Evolutionary conservation across 768 basidiomycete species (phyloP).

Genomic region (Phylloporus rhodoxanthus): DNA sequence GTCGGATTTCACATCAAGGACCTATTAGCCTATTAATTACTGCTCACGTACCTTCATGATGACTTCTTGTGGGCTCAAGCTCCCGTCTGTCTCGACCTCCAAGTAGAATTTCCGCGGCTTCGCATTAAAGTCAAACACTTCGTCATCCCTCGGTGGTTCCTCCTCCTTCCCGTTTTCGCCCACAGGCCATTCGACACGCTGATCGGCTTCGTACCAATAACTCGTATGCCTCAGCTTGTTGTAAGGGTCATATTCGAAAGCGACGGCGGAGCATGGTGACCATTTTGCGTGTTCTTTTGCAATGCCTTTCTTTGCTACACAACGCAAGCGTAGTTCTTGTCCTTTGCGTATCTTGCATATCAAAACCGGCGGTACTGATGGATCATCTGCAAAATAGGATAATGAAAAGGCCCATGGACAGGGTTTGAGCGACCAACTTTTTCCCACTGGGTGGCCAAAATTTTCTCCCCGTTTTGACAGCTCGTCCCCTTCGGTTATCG

Average conservation of each 20-base stretch:
- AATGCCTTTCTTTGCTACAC: slow-evolving; percentile 93
- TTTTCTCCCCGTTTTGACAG: slow-evolving; percentile 63
- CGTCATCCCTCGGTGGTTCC: slow-evolving; percentile 71
- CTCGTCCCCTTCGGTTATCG: slow-evolving; percentile 53
- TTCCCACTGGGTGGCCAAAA: slow-evolving; percentile 83
- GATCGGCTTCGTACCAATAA: slow-evolving; percentile 87
- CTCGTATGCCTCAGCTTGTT: slow-evolving; percentile 95
- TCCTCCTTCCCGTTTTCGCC: slow-evolving; percentile 83
- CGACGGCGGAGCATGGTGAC: slow-evolving; percentile 92
- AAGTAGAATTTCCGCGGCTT: slow-evolving; percentile 90
- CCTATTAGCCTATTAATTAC: neutral
- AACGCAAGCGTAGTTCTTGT: slow-evolving; percentile 80
- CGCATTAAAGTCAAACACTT: slow-evolving; percentile 82
- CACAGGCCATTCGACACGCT: slow-evolving; percentile 85
- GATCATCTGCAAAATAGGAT: slow-evolving; percentile 45
- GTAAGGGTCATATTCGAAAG: slow-evolving; percentile 97
- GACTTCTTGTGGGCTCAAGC: slow-evolving; percentile 81
- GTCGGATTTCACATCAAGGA: slow-evolving; percentile 1
- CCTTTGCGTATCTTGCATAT: slow-evolving; percentile 92
- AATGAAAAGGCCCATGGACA: slow-evolving; percentile 4
- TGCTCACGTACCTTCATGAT: slow-evolving; percentile 61
- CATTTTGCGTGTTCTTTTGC: slow-evolving; percentile 99
- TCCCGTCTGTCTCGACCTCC: slow-evolving; percentile 92
- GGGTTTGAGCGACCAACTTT: slow-evolving; percentile 45
- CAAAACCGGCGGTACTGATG: slow-evolving; percentile 60